Base-by-base conservation (phyloP, 164 flowering plant genomes). In the Paratinospora sagittata region DNA sequence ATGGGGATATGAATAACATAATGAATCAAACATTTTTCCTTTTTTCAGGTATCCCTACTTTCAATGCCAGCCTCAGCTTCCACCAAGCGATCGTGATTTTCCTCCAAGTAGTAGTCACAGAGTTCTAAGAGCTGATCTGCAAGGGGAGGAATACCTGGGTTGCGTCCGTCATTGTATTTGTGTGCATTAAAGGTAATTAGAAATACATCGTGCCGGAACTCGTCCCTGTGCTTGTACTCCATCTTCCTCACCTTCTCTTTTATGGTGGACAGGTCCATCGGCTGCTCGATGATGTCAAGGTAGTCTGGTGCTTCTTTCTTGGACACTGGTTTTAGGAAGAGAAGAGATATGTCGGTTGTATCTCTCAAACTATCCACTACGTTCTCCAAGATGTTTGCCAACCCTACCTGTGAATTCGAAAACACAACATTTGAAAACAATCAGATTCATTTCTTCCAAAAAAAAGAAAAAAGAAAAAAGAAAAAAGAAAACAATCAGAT, bases 231-330 rank as follows among this genome's bases (percentile, higher is more conserved):
- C 77, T 84, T 92, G 80, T 95, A 95, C 60, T 87, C 90, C 91
- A 95, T 68, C 67, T 65, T 86, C 80, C 93, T 85, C 24, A 82
- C 96, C 80, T 89, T 95, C 64, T 90, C 97, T 76, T 80, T 86
- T 34, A 95, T 88, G 13, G 91, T 95, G 30, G 97, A 86, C 36
- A 95, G 89, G 76, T 95, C 98, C 98, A 92, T 95, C 0, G 98
- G 98, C 6, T 63, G 75, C 37, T 82, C 41, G 34, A 95, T 77
- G 26, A 86, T 75, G 60, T 88, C 82, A 30, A 81, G 80, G 80
- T 95, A 95, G 78, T 95, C 97, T 0, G 98, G 97, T 60, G 98
- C 97, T 62, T 92, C 97, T 74, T 92, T 95, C 81, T 81, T 90
- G 9, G 93, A 70, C 17, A 92, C 98, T 5, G 98, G 98, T 77